phyloP scores from a whole-genome alignment of 2,329 filamentous ascomycete species.

The Exophiala sideris region DNA sequence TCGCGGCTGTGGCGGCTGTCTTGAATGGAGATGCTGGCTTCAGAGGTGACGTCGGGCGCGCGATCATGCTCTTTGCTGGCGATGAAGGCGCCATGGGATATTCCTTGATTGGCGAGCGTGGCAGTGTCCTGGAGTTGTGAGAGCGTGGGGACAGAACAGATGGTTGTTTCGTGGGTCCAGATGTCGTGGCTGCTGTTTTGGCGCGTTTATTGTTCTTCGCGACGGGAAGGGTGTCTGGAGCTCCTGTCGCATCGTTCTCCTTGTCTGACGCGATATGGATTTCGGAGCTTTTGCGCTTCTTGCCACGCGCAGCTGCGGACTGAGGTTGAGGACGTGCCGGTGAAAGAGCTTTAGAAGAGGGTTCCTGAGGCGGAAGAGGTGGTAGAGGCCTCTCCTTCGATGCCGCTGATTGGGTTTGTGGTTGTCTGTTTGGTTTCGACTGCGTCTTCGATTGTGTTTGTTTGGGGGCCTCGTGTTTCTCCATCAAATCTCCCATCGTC shows the following conservation, averaged over 20 bases:
- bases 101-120: conserved; percentile 53
- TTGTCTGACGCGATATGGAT: conserved; percentile 56
- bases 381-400: conserved; percentile 29
- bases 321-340: conserved; percentile 32
- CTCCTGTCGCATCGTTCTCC: conserved; percentile 59
- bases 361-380: conserved; percentile 32
- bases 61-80: conserved; percentile 45
- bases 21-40: conserved; percentile 36
- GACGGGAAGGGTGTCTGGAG: conserved; percentile 53
- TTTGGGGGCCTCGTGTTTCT: conserved; percentile 46
- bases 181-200: conserved; percentile 36
- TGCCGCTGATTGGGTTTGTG: conserved; percentile 22
- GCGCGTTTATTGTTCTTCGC: conserved; percentile 60
- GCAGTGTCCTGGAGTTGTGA: conserved; percentile 69
- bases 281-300: conserved; percentile 30
- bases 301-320: conserved; percentile 10
- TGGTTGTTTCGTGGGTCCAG: conserved; percentile 41
- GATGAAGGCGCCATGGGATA: conserved; percentile 37
- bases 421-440: conserved; percentile 27
- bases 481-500: conserved; percentile 72
- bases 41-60: conserved; percentile 49
- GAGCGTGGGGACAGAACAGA: conserved; percentile 77
- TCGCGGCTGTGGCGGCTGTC: conserved; percentile 47
- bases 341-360: conserved; percentile 30
- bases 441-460: conserved; percentile 32